Conservation (phyloP, 768 basidiomycete genomes). For the Trametopsis cervina region DNA sequence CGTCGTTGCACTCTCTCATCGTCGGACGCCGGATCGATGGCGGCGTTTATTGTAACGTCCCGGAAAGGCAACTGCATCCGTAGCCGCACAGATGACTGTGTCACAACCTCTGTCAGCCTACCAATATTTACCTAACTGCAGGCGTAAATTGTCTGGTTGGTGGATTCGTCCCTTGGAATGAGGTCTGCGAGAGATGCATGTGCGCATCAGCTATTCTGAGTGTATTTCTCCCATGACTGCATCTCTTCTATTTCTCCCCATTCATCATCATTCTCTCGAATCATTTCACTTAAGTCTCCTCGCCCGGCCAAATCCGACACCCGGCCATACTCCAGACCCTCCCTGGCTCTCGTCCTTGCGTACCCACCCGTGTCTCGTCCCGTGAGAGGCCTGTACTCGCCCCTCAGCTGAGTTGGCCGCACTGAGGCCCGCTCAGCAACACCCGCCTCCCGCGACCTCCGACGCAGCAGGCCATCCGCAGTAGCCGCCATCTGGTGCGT, state of each 20-base stretch:
- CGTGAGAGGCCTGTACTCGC: too few species aligned
- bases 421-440: not conserved
- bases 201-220: too few species aligned
- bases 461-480: not conserved
- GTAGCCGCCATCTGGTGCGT: too few species aligned
- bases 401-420: not conserved
- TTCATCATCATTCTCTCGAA: not conserved
- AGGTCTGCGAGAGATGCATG: too few species aligned
- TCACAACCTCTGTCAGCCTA: too few species aligned
- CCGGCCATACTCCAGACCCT: too few species aligned
- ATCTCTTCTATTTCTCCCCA: not conserved
- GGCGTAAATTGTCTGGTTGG: too few species aligned
- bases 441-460: not conserved
- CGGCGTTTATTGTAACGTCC: conserved; percentile 9
- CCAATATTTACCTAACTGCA: too few species aligned
- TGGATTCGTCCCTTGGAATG: too few species aligned
- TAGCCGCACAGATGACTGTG: not conserved
- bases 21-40: conserved; percentile 13
- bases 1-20: not conserved
- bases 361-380: too few species aligned
- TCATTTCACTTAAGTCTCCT: not conserved
- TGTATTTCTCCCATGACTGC: too few species aligned
- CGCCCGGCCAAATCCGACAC: not conserved
- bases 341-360: too few species aligned
- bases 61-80: conserved; percentile 1